Evolutionary conservation across 306 rosid genomes (phyloP), one percentile per base, ranked within the genome.

Genomic region (Argentina anserina): DNA sequence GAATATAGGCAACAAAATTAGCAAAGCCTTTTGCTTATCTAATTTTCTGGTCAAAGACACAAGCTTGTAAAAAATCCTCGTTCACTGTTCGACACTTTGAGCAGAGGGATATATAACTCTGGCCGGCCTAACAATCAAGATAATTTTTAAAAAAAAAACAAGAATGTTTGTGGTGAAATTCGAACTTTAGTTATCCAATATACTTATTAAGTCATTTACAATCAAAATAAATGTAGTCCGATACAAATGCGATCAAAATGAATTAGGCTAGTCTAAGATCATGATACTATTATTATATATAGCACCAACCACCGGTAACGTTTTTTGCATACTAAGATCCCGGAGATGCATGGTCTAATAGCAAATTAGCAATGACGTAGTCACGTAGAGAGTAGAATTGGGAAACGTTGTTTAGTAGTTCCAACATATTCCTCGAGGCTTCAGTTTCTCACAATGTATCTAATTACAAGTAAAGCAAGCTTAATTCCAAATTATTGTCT

Each of bases 401-500:
- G 21, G 37, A 58, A 28, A 58, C 37, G n/a, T 58, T 28, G 39
- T 58, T 58, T 58, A 28, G 6, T 2, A 58, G 39, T 58, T 58
- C 39, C 64, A 58, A 28, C 64, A 28, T 58, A 26, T 58, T 28
- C 64, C 64, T 58, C 21, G 64, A 58, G 64, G 64, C 64, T 58
- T 55, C 23, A 58, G 4, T 10, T 21, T 29, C 14, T 53, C 10
- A 17, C 59, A 3, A 3, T 46, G 17, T 25, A 26, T 28, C 28
- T 26, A 58, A 26, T 33, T 67, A 56, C 33, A 21, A 49, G 28
- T 46, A 21, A 69, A 34, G 63, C 46, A 13, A 69, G 36, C 73
- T 69, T n/a, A n/a, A n/a, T n/a, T 49, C 46, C 33, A 61, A 28
- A 17, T 61, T 31, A 28, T 17, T 61, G 25, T 59, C 21, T 59